phyloP scores from a whole-genome alignment of 2,329 filamentous ascomycete genomes.

The Teratosphaeria destructans region DNA sequence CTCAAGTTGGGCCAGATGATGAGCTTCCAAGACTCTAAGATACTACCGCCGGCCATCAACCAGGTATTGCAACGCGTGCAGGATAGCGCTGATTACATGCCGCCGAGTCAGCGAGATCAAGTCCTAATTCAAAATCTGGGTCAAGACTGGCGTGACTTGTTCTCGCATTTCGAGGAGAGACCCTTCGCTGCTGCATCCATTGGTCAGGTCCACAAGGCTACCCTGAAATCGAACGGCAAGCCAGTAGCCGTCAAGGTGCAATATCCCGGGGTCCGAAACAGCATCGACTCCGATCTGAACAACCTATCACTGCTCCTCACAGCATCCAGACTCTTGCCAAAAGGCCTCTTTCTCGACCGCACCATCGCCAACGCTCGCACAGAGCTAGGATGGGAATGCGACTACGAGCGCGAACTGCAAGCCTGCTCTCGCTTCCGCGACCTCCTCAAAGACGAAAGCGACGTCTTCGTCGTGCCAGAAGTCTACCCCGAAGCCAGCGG shows the following conservation, averaged over 20 bases:
- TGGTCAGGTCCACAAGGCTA: slow-evolving; percentile 85
- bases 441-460: slow-evolving; percentile 63
- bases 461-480: slow-evolving; percentile 68
- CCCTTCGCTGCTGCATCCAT: slow-evolving; percentile 95
- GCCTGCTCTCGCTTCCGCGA: slow-evolving; percentile 66
- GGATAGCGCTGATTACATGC: slow-evolving; percentile 97
- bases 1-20: slow-evolving; percentile 96
- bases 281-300: slow-evolving; percentile 91
- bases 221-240: slow-evolving; percentile 61
- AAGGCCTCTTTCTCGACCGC: slow-evolving; percentile 88
- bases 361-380: slow-evolving; percentile 90
- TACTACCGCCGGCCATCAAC: slow-evolving; percentile 79
- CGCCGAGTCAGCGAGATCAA: slow-evolving; percentile 77
- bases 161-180: slow-evolving; percentile 73
- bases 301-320: slow-evolving; percentile 86
- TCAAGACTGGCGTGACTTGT: slow-evolving; percentile 72
- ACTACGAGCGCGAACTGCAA: slow-evolving; percentile 81
- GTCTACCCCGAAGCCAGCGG: slow-evolving; percentile 73
- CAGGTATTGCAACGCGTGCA: slow-evolving; percentile 89
- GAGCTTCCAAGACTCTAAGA: slow-evolving; percentile 94
- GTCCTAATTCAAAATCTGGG: slow-evolving; percentile 74
- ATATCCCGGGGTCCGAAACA: slow-evolving; percentile 90
- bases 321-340: slow-evolving; percentile 79
- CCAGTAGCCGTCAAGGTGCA: slow-evolving; percentile 92
- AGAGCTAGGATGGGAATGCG: slow-evolving; percentile 93